Conservation (phyloP, 352 stramenopile species). For the Phytophthora melonis region DNA sequence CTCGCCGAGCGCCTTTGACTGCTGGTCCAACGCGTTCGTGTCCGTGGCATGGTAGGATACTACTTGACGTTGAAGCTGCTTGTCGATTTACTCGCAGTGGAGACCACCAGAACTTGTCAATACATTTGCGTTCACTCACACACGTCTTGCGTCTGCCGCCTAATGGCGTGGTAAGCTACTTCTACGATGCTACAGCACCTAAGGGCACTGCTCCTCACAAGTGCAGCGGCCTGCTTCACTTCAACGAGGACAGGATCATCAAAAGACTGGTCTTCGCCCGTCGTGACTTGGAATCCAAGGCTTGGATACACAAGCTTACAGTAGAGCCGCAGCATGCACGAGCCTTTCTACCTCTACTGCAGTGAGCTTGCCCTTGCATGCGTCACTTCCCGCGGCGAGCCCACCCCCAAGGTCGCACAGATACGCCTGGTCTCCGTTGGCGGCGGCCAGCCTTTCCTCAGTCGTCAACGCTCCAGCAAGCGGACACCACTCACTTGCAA, state of each 20-base stretch:
- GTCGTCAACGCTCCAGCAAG: constrained; percentile 4
- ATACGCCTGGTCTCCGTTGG: constrained; percentile 2
- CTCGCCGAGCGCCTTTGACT: constrained; percentile 19
- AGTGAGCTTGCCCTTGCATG: too few species aligned
- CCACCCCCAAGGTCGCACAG: constrained; percentile 10
- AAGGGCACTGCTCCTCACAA: neutral
- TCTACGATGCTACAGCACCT: neutral
- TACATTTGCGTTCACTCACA: neutral
- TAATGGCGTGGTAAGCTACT: neutral
- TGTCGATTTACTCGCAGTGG: neutral
- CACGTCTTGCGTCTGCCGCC: neutral
- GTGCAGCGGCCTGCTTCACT: neutral
- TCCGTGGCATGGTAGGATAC: neutral
- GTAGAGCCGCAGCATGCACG: too few species aligned
- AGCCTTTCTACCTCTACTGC: neutral
- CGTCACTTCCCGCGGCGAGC: constrained; percentile 5
- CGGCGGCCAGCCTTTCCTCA: constrained; percentile 7
- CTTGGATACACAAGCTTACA: too few species aligned
- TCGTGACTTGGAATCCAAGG: too few species aligned
- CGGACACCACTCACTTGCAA: neutral
- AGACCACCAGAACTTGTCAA: too few species aligned
- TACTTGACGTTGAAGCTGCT: constrained; percentile 13
- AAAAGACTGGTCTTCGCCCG: neutral
- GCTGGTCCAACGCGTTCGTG: neutral
- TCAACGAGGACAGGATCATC: neutral